These are phyloP conservation scores for Mollisia scopiformis DNA, from an alignment of 2,329 filamentous ascomycete species.

Conservation along the genomic window DNA sequence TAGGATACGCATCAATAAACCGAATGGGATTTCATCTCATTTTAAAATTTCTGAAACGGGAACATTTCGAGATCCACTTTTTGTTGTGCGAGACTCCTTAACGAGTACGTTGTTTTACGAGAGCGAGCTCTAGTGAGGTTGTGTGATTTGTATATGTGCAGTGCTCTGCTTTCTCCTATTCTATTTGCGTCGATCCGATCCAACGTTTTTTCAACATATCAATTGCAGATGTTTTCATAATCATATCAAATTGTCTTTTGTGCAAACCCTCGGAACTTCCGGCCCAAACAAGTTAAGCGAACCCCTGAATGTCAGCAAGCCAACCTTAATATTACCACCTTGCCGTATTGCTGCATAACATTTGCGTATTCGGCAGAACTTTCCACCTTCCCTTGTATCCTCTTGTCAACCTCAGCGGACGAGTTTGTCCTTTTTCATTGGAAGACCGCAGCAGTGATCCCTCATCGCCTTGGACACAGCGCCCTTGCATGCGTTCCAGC, in stretches of 20 bases:
- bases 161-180: neutral
- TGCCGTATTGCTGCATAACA: too few relatives aligned
- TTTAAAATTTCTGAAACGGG: neutral
- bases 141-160: neutral
- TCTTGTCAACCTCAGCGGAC: neutral
- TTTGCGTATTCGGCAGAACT: neutral
- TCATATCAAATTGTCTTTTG: neutral
- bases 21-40: neutral
- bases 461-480: conserved; percentile 8
- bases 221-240: neutral
- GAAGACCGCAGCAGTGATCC: conserved; percentile 11
- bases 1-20: neutral
- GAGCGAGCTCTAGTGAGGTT: neutral
- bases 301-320: neutral
- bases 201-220: neutral
- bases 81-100: neutral
- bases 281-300: neutral
- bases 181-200: neutral
- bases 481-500: conserved; percentile 10
- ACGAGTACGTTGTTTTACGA: neutral
- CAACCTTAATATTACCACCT: neutral
- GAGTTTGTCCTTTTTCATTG: conserved; percentile 6
- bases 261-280: too few relatives aligned
- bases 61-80: neutral
- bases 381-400: neutral